Base-by-base conservation (phyloP, 176 grass and related monocot genomes). In the Secale cereale region DNA sequence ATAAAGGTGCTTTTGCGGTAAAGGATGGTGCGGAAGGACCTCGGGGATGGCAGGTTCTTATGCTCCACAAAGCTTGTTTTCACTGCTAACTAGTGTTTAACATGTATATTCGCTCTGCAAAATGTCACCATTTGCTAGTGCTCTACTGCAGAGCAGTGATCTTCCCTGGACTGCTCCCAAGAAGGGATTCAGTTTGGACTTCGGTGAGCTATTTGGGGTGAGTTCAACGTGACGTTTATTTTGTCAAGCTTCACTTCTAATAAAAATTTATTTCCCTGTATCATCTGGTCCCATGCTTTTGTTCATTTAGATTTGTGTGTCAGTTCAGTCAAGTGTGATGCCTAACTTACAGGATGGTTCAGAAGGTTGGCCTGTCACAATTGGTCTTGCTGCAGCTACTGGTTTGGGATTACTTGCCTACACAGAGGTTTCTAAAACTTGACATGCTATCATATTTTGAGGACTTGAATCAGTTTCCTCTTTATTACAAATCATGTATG, bases 21-120 rank as follows among this genome's bases (percentile, higher is more conserved):
- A 99, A 92, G 90, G 97, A 96, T 86, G 97, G 97, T 73, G 97
- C 88, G 13, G 97, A 96, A 67, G 97, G 93, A 89, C 37, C 78
- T 79, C 86, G 88, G 77, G 97, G 94, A 90, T 97, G 97, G 97
- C 84, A 82, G 88, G 97, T 99, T 70, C 48, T 79, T 90, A 52
- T 48, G 67, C 54, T 78, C 81, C 81, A 31, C 48, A 31, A 16
- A 62, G 32, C 15, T 83, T 84, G 4, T 61, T 37, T 78, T 86
- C 45, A 0, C 78, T 32, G 22, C 60, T 2, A 59, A 29, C 74
- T 80, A 11, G 26, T 74, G 27, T 74, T 52, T 52, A 45, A n/a
- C 60, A 69, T 54, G 10, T 85, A 60, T 86, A 79, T 77, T 63
- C 66, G 60, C 37, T 83, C 36, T 65, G 74, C n/a, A 74, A 68